Evolutionary conservation across 108 stramenopile genomes (phyloP), one percentile per base, ranked within the genome.

Genomic region (Stephanodiscus triporus): DNA sequence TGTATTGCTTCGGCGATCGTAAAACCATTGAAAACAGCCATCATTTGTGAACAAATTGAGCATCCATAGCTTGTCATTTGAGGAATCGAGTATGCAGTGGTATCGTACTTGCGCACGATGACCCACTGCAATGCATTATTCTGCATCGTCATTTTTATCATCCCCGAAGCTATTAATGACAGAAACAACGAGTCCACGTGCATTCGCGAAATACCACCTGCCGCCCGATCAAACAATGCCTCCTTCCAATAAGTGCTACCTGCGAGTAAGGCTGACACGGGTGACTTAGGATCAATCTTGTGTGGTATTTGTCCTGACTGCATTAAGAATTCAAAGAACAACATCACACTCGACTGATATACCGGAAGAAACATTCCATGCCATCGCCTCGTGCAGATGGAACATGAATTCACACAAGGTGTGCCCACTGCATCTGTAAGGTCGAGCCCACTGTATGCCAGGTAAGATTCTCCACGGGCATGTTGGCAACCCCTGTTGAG

Each of bases 151-250:
- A 53, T 24, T 24, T 24, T 24, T 24, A 53, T 22, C 23, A 53
- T 53, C 20, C 51, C 51, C 23, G 51, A 9, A 6, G 51, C 51
- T 53, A 24, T 24, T 24, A 53, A 53, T 8, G 51, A 53, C 19
- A 53, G 9, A n/a, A 53, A 53, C 23, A 53, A 24, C 6, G 51
- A 22, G 24, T 53, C 51, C 51, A 53, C 51, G 19, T 53, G 51
- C 20, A 24, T 53, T 20, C 17, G 20, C 1, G 2, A 24, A 53
- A 53, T 53, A 20, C 51, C 51, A 19, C 51, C 51, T 24, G 51
- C 51, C 6, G 51, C 51, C 51, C 51, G 20, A 24, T 53, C 51
- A 5, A 34, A 34, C 32, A 34, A 34, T 34, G 32, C 5, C 32
- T 34, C 51, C 51, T 24, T 53, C 51, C 51, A 53, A 53, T 7